Evolutionary conservation across 768 basidiomycete genomes (phyloP).

Genomic region (Rickenella mellea): DNA sequence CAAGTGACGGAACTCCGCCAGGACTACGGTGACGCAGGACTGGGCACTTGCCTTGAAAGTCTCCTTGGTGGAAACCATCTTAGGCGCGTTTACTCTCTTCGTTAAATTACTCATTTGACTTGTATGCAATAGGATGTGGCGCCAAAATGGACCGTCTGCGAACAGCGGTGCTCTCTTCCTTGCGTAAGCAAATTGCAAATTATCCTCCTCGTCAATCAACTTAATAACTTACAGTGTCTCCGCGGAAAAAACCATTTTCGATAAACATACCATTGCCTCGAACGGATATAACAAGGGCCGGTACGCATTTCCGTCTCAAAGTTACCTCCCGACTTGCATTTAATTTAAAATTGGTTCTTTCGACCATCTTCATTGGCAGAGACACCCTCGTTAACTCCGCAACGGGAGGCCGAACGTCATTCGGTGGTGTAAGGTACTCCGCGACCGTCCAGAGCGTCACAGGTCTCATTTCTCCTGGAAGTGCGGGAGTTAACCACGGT

Average conservation of each 20-base stretch:
- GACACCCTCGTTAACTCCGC: constrained; percentile 28
- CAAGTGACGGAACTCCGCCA: constrained; percentile 35
- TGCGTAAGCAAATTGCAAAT: constrained; percentile 30
- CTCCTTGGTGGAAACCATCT: constrained; percentile 40
- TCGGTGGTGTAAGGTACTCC: constrained; percentile 34
- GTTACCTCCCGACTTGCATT: no score
- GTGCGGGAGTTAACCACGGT: constrained; percentile 44
- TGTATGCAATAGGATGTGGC: constrained; percentile 33
- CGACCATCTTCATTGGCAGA: constrained; percentile 13
- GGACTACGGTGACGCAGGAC: constrained; percentile 24
- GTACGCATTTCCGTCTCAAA: no score
- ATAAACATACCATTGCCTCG: constrained; percentile 32
- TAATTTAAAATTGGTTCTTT: neutral
- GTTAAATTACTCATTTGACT: constrained; percentile 1
- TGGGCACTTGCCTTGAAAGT: constrained; percentile 37
- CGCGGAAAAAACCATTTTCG: no score
- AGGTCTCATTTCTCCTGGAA: constrained; percentile 44
- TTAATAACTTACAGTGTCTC: no score
- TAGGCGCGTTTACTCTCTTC: constrained; percentile 17
- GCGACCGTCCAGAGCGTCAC: constrained; percentile 37
- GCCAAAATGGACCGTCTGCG: constrained; percentile 48
- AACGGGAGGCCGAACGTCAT: constrained; percentile 26
- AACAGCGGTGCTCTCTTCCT: constrained; percentile 44
- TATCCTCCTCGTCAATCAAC: neutral
- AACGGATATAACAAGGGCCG: constrained; percentile 42